Percentiles rank a stretch among this genome's conserved stretches.
phyloP scores from a whole-genome alignment of 2,329 filamentous ascomycete species.

The Cordyceps cicadae region DNA sequence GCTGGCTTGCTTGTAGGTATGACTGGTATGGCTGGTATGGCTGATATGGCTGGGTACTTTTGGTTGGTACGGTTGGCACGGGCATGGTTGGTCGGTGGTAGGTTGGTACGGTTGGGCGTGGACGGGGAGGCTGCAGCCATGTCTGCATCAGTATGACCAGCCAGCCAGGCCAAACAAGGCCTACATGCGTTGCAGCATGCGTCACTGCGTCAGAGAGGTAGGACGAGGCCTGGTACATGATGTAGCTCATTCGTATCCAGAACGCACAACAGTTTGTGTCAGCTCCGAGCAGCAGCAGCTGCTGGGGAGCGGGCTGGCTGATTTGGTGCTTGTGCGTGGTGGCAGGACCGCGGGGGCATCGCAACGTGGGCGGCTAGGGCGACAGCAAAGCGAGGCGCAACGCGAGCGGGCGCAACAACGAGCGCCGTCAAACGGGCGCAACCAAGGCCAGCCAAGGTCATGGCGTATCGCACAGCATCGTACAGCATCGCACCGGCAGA shows the following conservation, averaged over 20 bases:
- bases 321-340: not conserved
- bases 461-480: not conserved
- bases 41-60: too few species aligned
- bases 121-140: slow-evolving; percentile 4
- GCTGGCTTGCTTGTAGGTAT: not conserved
- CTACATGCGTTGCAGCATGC: not conserved
- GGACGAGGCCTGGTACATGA: not conserved
- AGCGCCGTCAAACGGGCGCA: not conserved
- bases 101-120: slow-evolving; percentile 1
- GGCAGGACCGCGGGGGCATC: not conserved
- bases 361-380: not conserved
- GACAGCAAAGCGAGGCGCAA: slow-evolving; percentile 1
- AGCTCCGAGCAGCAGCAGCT: not conserved
- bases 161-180: not conserved
- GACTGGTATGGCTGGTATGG: too few species aligned
- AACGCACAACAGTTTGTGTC: not conserved
- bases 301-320: not conserved
- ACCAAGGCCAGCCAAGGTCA: not conserved
- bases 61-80: too few species aligned
- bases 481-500: not conserved
- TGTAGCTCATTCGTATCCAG: not conserved
- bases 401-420: not conserved
- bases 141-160: not conserved
- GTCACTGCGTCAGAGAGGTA: not conserved
- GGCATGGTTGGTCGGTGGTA: too few species aligned